phyloP scores from a whole-genome alignment of 768 basidiomycete species.

The Epithele typhae region DNA sequence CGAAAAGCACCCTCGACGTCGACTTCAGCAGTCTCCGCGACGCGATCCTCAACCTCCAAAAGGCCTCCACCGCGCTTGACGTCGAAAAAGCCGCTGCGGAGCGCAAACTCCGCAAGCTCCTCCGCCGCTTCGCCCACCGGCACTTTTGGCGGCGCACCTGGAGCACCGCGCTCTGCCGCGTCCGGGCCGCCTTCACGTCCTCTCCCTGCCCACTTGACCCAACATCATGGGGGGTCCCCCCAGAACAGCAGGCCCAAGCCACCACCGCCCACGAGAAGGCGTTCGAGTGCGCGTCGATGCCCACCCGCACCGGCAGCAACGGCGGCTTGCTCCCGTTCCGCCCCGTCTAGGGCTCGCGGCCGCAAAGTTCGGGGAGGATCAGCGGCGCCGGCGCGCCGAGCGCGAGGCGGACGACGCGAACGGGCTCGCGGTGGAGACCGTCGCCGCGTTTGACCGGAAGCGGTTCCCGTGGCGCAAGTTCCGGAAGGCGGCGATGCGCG shows the following conservation, averaged over 20 bases:
- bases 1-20: constrained; percentile 19
- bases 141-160: constrained; percentile 25
- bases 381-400: constrained; percentile 10
- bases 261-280: too few species aligned
- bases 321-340: neutral
- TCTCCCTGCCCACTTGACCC: too few species aligned
- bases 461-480: constrained; percentile 33
- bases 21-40: constrained; percentile 22
- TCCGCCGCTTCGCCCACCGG: constrained; percentile 9
- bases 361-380: constrained; percentile 9
- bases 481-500: constrained; percentile 53
- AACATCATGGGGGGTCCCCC: too few species aligned
- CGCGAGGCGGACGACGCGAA: neutral
- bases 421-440: too few species aligned
- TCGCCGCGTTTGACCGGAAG: neutral
- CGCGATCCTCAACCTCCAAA: constrained; percentile 20
- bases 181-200: constrained; percentile 34
- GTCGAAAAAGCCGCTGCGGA: constrained; percentile 24
- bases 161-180: constrained; percentile 29
- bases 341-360: neutral
- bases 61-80: constrained; percentile 21
- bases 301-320: constrained; percentile 30
- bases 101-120: constrained; percentile 21
- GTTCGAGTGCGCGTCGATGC: too few species aligned
- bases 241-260: constrained; percentile 16